These are phyloP conservation scores for Debaryomycetaceae sp. DNA, from an alignment of 1,139 yeast species.

Conservation along the genomic window DNA sequence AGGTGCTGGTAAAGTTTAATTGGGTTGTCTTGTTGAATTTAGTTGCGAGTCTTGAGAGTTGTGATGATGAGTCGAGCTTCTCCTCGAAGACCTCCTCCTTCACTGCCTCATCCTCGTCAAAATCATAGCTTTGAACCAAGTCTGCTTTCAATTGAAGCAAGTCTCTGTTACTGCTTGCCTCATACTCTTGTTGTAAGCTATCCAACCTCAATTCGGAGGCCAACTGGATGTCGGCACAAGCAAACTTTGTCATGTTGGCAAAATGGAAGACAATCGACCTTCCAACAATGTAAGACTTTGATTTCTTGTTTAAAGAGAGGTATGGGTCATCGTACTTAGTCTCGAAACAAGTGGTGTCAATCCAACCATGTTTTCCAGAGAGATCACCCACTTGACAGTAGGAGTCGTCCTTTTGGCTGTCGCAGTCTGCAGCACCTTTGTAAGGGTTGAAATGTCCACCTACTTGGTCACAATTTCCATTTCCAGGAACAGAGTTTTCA, in stretches of 20 bases:
- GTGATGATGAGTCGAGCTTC: not conserved
- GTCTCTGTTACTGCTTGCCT: constrained; percentile 15
- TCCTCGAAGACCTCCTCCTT: constrained; percentile 1
- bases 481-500: constrained; percentile 40
- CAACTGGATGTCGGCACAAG: constrained; percentile 53
- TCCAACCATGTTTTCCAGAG: constrained; percentile 61
- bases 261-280: constrained; percentile 51
- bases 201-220: constrained; percentile 22
- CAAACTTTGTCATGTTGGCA: constrained; percentile 47
- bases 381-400: constrained; percentile 60
- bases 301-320: constrained; percentile 45
- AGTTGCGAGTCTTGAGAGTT: not conserved
- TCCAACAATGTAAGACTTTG: constrained; percentile 50
- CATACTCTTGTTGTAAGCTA: constrained; percentile 24
- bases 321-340: constrained; percentile 51
- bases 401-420: constrained; percentile 43
- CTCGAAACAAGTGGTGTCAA: constrained; percentile 54
- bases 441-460: constrained; percentile 56
- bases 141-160: constrained; percentile 6
- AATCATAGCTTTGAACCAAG: constrained; percentile 2
- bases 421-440: constrained; percentile 43
- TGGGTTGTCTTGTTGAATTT: constrained; percentile 5
- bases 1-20: constrained; percentile 4
- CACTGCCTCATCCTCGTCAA: constrained; percentile 3
- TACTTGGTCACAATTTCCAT: constrained; percentile 46